These are phyloP conservation scores for Lotmaria passim DNA, from an alignment of 208 protist species.

Conservation along the genomic window DNA sequence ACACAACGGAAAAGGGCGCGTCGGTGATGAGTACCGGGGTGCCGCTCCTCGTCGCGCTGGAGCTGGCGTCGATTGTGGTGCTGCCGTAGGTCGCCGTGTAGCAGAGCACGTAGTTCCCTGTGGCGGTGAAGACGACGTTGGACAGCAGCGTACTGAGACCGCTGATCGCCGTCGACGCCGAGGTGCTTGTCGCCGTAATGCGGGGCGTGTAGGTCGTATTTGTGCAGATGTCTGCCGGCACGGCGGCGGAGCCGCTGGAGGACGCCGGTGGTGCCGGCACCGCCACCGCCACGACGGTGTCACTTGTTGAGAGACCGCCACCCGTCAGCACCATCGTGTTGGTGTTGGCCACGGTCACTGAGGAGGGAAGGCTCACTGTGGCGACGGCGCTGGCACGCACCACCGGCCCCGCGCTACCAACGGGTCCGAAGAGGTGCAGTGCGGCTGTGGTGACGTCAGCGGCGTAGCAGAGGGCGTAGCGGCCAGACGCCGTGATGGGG, in stretches of 20 bases:
- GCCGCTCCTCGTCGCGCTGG: constrained; percentile 16
- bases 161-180: constrained; percentile 17
- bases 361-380: constrained; percentile 34
- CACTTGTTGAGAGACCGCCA: constrained; percentile 66
- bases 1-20: constrained; percentile 62
- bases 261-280: neutral
- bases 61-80: constrained; percentile 16
- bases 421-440: constrained; percentile 62
- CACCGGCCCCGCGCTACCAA: constrained; percentile 50
- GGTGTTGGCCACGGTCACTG: constrained; percentile 16
- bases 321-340: constrained; percentile 61
- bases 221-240: constrained; percentile 80
- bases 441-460: constrained; percentile 5
- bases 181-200: constrained; percentile 32
- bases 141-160: constrained; percentile 41
- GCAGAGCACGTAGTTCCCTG: constrained; percentile 79
- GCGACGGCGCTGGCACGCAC: constrained; percentile 58
- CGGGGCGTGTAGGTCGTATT: constrained; percentile 64
- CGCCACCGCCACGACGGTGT: constrained; percentile 67
- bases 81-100: constrained; percentile 46
- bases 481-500: constrained; percentile 20
- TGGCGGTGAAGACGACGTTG: constrained; percentile 43
- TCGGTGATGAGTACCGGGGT: constrained; percentile 44
- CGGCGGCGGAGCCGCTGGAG: neutral
- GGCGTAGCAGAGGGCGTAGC: constrained; percentile 79